Percentiles rank a stretch among this genome's conserved stretches.
phyloP scores from a whole-genome alignment of 805 yeast genomes.

The Babjeviella inositovora region DNA sequence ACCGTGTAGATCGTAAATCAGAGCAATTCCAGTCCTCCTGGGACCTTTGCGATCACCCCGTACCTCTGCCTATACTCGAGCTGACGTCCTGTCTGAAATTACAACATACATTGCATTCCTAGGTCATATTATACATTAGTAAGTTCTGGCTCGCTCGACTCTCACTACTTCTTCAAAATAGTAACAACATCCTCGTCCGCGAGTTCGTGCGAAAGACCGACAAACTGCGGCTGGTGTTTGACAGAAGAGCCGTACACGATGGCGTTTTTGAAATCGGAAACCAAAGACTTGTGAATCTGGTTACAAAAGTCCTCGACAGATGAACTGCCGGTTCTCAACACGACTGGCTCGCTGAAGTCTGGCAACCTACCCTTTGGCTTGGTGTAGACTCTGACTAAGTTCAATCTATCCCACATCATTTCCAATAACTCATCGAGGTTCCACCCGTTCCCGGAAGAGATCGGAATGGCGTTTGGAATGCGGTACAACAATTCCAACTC shows the following conservation, averaged over 20 bases:
- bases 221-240: constrained; percentile 95
- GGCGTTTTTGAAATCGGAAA: constrained; percentile 87
- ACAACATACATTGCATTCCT: too few relatives aligned
- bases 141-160: too few relatives aligned
- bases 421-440: constrained; percentile 89
- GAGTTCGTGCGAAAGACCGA: constrained; percentile 70
- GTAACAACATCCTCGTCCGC: constrained; percentile 98
- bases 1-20: too few relatives aligned
- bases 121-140: too few relatives aligned
- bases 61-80: too few relatives aligned
- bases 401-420: constrained; percentile 87
- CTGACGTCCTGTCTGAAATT: too few relatives aligned
- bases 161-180: constrained; percentile 67
- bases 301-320: constrained; percentile 94
- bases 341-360: constrained; percentile 91
- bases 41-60: too few relatives aligned
- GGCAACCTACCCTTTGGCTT: constrained; percentile 93
- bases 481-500: constrained; percentile 82
- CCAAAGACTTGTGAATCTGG: constrained; percentile 86
- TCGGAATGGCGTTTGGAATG: constrained; percentile 95
- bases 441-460: constrained; percentile 94
- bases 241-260: constrained; percentile 88
- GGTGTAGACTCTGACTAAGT: constrained; percentile 89
- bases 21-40: too few relatives aligned
- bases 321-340: constrained; percentile 65